These are phyloP conservation scores for Geoglossum cookeanum DNA, from an alignment of 2,329 filamentous ascomycete species.

Conservation along the genomic window DNA sequence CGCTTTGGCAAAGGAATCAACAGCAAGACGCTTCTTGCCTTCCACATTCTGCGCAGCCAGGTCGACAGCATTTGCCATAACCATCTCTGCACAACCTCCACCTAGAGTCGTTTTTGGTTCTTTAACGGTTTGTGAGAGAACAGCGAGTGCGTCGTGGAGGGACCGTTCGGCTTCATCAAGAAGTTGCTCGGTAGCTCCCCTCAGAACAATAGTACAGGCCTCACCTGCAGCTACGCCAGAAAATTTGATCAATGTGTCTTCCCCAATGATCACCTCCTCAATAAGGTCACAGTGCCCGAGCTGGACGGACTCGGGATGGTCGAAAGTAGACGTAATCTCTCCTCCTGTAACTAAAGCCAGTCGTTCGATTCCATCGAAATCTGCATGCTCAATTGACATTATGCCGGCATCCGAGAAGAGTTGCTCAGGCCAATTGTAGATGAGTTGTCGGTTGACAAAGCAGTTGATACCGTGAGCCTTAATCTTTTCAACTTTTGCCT, in stretches of 20 bases:
- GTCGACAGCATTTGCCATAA: constrained; percentile 97
- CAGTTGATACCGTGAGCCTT: constrained; percentile 98
- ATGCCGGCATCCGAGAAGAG: constrained; percentile 96
- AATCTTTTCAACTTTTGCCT: constrained; percentile 96
- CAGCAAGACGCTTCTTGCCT: constrained; percentile 84
- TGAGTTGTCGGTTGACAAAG: constrained; percentile 97
- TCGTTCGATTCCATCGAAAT: constrained; percentile 95
- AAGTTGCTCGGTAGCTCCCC: constrained; percentile 89
- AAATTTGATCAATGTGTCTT: constrained; percentile 94
- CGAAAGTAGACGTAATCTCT: constrained; percentile 94
- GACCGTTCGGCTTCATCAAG: constrained; percentile 93
- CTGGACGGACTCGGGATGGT: constrained; percentile 94
- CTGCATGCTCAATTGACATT: constrained; percentile 95
- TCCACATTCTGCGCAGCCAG: constrained; percentile 82
- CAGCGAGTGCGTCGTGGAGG: constrained; percentile 85
- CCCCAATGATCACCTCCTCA: constrained; percentile 94
- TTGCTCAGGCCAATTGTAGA: constrained; percentile 99
- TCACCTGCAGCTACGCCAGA: constrained; percentile 85
- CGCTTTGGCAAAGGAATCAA: constrained; percentile 73
- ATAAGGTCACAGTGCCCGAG: constrained; percentile 88
- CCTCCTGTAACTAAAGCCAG: constrained; percentile 88
- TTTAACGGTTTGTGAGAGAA: constrained; percentile 88
- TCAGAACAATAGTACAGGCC: constrained; percentile 90
- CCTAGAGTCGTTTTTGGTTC: constrained; percentile 88
- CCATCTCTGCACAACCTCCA: constrained; percentile 93